A percentile compares a stretch with the other conserved stretches of the same genome.
These are phyloP conservation scores for Nigrospora oryzae DNA, from an alignment of 2,329 filamentous ascomycete genomes.

Conservation along the genomic window DNA sequence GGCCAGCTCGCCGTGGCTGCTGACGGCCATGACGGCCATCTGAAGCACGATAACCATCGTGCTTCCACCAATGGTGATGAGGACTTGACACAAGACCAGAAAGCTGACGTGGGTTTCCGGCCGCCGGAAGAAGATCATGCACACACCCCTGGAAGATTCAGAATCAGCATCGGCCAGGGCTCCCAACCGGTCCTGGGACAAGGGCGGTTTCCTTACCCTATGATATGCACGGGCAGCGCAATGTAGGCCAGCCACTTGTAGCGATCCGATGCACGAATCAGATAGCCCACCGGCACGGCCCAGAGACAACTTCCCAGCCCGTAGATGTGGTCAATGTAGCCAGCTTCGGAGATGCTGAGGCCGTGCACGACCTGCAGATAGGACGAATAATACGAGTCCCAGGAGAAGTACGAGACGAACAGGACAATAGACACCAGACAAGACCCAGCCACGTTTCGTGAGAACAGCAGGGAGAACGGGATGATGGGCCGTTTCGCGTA, in stretches of 20 bases:
- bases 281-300: slow-evolving; percentile 36
- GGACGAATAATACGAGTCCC: slow-evolving; percentile 37
- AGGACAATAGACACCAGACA: slow-evolving; percentile 27
- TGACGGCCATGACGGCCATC: slow-evolving; percentile 51
- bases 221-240: slow-evolving; percentile 43
- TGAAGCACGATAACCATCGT: slow-evolving; percentile 49
- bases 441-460: slow-evolving; percentile 36
- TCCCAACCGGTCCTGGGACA: no score
- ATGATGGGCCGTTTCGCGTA: slow-evolving; percentile 46
- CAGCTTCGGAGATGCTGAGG: slow-evolving; percentile 22
- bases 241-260: slow-evolving; percentile 41
- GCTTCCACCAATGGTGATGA: slow-evolving; percentile 46
- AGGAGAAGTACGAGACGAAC: slow-evolving; percentile 32
- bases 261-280: slow-evolving; percentile 37
- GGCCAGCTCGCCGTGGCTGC: slow-evolving; percentile 45
- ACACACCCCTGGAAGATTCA: slow-evolving; percentile 42
- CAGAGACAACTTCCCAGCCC: slow-evolving; percentile 37
- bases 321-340: slow-evolving; percentile 33
- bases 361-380: slow-evolving; percentile 35
- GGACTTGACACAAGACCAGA: slow-evolving; percentile 51
- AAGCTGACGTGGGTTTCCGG: slow-evolving; percentile 39
- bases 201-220: slow-evolving; percentile 20
- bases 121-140: slow-evolving; percentile 50
- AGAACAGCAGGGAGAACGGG: slow-evolving; percentile 36
- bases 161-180: slow-evolving; percentile 30